phyloP scores from a whole-genome alignment of 305 asterid species.

The Euphrasia arctica region DNA sequence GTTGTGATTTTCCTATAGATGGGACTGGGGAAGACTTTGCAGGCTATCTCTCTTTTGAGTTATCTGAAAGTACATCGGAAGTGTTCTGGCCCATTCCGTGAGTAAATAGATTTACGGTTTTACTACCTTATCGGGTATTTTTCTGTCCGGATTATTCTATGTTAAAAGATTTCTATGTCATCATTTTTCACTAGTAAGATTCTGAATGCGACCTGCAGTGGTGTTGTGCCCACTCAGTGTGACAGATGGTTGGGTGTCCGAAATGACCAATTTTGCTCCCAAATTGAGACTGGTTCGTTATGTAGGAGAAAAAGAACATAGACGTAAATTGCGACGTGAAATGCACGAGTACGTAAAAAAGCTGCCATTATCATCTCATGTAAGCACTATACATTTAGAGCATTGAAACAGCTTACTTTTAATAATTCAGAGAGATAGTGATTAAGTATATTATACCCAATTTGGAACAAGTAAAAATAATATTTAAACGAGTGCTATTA shows the following conservation, averaged over 20 bases:
- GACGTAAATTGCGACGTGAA: constrained; percentile 56
- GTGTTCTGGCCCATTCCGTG: constrained; percentile 79
- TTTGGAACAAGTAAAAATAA: too few relatives aligned
- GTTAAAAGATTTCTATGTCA: constrained; percentile 11
- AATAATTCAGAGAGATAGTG: constrained; percentile 13
- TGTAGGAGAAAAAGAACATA: constrained; percentile 85
- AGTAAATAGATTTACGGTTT: constrained; percentile 36
- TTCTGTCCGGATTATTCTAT: constrained; percentile 14
- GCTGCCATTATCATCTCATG: constrained; percentile 34
- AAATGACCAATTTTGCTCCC: constrained; percentile 73
- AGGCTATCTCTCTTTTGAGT: constrained; percentile 79
- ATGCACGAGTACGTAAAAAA: constrained; percentile 51
- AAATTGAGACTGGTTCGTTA: constrained; percentile 61
- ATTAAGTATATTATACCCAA: neutral
- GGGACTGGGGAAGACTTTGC: constrained; percentile 97
- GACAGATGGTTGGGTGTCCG: constrained; percentile 88
- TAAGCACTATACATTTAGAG: constrained; percentile 28
- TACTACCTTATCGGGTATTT: constrained; percentile 5
- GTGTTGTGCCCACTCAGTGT: constrained; percentile 93
- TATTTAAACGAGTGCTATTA: too few relatives aligned
- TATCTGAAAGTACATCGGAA: constrained; percentile 65
- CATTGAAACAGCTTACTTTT: neutral
- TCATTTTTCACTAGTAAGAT: constrained; percentile 17
- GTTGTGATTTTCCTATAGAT: constrained; percentile 46
- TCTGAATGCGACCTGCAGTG: constrained; percentile 53